A percentile compares a stretch with the other conserved stretches of the same genome.
Evolutionary conservation across 305 asterid genomes (phyloP).

Genomic region (Plantago lanceolata): DNA sequence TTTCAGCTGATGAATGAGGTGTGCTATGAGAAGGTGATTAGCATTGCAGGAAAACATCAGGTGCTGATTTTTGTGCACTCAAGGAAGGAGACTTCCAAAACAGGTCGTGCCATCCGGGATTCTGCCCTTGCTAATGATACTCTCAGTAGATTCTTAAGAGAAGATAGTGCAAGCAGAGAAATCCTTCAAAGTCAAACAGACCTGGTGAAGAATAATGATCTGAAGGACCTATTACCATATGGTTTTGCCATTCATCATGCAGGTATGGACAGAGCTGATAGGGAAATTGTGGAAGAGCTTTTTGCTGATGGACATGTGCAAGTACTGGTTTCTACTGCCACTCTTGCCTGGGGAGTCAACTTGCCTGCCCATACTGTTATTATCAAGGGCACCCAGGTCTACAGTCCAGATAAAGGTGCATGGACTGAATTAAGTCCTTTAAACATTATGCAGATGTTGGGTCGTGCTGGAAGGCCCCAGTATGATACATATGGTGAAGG

Average conservation of each 20-base stretch:
- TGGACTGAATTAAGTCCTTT: constrained; percentile 97
- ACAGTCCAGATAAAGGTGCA: constrained; percentile 93
- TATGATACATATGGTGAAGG: constrained; percentile 92
- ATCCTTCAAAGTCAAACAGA: constrained; percentile 77
- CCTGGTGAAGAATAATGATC: constrained; percentile 83
- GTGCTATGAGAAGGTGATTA: constrained; percentile 81
- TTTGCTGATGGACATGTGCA: constrained; percentile 79
- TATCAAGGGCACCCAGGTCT: constrained; percentile 89
- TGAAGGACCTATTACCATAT: constrained; percentile 79
- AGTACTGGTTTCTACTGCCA: constrained; percentile 92
- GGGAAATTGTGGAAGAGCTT: constrained; percentile 87
- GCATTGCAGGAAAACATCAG: constrained; percentile 84
- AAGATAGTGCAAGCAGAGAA: constrained; percentile 86
- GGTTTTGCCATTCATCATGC: constrained; percentile 98
- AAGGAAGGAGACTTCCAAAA: constrained; percentile 90
- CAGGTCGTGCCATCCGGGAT: constrained; percentile 87
- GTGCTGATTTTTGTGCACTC: constrained; percentile 93
- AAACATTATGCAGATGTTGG: constrained; percentile 99
- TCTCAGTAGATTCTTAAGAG: constrained; percentile 73
- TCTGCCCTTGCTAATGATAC: constrained; percentile 84
- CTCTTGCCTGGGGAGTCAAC: constrained; percentile 98
- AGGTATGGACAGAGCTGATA: constrained; percentile 89
- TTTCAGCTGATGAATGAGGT: constrained; percentile 95
- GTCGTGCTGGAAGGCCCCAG: constrained; percentile 99
- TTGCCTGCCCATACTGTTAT: constrained; percentile 95